Conservation (phyloP, 345 rosid genomes). For the Bruguiera sexangula region DNA sequence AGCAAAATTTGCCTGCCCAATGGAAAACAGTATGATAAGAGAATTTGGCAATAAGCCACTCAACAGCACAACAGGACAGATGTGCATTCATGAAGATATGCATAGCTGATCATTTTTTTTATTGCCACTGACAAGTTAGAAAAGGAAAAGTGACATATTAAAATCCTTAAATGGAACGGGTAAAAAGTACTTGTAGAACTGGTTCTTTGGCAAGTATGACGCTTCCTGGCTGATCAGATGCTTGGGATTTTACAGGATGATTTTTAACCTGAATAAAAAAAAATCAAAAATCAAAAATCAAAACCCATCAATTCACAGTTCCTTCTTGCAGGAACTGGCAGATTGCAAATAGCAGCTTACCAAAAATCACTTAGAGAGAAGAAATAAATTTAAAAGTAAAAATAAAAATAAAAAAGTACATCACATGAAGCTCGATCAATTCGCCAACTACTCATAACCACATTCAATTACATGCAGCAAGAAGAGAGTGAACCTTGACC, state of each 20-base stretch:
- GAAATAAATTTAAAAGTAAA: not conserved
- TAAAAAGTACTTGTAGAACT: slow-evolving; percentile 56
- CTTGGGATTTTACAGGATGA: slow-evolving; percentile 90
- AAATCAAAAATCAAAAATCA: not conserved
- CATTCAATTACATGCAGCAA: not conserved
- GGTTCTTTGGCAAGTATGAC: slow-evolving; percentile 91
- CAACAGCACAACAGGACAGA: not conserved
- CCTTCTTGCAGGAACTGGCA: not conserved
- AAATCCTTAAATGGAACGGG: not conserved
- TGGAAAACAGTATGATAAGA: not conserved
- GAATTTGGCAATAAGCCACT: not conserved
- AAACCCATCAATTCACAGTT: not conserved
- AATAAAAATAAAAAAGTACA: not conserved
- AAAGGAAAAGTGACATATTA: too few species aligned
- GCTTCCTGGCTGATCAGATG: slow-evolving; percentile 79
- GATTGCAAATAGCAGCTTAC: not conserved
- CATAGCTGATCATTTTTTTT: not conserved
- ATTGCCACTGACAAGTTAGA: not conserved
- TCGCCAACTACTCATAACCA: not conserved
- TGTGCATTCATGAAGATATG: not conserved
- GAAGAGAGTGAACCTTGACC: not conserved
- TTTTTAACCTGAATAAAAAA: slow-evolving; percentile 57
- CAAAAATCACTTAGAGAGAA: not conserved
- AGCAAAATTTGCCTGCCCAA: slow-evolving; percentile 78
- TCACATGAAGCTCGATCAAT: not conserved